Percentiles rank a stretch among this genome's conserved stretches.
Evolutionary conservation across 768 basidiomycete species (phyloP).

Genomic region (Serendipita sp.): DNA sequence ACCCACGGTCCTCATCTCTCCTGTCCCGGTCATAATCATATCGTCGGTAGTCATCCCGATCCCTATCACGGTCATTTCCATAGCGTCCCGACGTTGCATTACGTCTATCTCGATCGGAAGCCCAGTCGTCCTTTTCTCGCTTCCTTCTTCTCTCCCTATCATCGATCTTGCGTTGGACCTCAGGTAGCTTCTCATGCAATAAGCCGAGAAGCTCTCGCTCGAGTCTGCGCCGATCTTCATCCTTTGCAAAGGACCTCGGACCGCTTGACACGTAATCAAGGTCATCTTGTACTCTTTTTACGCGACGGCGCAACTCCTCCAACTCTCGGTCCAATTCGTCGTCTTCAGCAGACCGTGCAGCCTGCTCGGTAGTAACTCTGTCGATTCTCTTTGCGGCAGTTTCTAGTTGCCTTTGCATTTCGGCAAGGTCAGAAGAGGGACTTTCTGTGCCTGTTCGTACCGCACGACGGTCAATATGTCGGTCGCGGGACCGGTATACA

Average conservation of each 20-base stretch:
- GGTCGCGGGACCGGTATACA: slow-evolving; percentile 63
- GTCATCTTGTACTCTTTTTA: slow-evolving; percentile 79
- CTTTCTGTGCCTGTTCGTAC: slow-evolving; percentile 63
- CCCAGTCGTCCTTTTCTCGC: slow-evolving; percentile 64
- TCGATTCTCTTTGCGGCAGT: slow-evolving; percentile 74
- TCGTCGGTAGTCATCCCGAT: slow-evolving; percentile 26
- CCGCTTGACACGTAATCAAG: slow-evolving; percentile 74
- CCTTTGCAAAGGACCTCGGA: slow-evolving; percentile 52
- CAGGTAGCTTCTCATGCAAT: slow-evolving; percentile 83
- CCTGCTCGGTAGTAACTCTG: slow-evolving; percentile 46
- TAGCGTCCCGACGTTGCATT: slow-evolving; percentile 51
- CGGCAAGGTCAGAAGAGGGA: slow-evolving; percentile 54
- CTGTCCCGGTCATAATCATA: slow-evolving; percentile 28
- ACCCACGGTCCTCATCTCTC: slow-evolving; percentile 17
- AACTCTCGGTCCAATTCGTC: slow-evolving; percentile 85
- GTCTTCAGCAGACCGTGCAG: slow-evolving; percentile 55
- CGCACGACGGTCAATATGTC: slow-evolving; percentile 74
- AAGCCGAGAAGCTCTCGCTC: slow-evolving; percentile 77
- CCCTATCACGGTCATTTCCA: slow-evolving; percentile 37
- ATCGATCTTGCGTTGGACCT: slow-evolving; percentile 72
- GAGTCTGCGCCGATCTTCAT: slow-evolving; percentile 70
- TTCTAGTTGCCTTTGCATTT: slow-evolving; percentile 70
- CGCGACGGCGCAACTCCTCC: slow-evolving; percentile 69
- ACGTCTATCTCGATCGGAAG: slow-evolving; percentile 61
- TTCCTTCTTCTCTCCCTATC: slow-evolving; percentile 61